These are phyloP conservation scores for Mimosa bimucronata DNA, from an alignment of 306 rosid genomes.

Conservation along the genomic window DNA sequence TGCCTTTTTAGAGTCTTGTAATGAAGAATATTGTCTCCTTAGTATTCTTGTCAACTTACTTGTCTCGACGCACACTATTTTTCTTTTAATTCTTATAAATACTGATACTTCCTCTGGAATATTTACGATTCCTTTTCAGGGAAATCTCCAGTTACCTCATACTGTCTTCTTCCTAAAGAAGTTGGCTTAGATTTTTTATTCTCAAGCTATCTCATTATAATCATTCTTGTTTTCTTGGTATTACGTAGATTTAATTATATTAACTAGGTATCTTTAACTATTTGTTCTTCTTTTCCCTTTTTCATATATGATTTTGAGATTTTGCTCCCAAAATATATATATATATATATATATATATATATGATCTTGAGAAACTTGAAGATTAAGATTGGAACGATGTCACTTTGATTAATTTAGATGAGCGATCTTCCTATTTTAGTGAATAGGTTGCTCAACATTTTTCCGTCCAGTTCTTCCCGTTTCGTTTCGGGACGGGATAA, in stretches of 20 bases:
- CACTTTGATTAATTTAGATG: neutral
- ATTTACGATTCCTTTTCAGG: slow-evolving; percentile 37
- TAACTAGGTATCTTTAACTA: slow-evolving; percentile 12
- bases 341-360: too few species aligned
- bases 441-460: too few species aligned
- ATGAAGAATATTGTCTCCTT: slow-evolving; percentile 61
- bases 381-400: slow-evolving; percentile 6
- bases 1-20: slow-evolving; percentile 47
- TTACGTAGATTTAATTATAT: neutral
- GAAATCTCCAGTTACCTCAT: slow-evolving; percentile 24
- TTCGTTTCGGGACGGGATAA: too few species aligned
- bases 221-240: slow-evolving; percentile 3
- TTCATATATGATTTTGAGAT: too few species aligned
- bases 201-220: slow-evolving; percentile 33
- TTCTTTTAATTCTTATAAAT: slow-evolving; percentile 33
- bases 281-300: neutral
- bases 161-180: slow-evolving; percentile 33
- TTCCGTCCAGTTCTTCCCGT: too few species aligned
- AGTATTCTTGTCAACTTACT: slow-evolving; percentile 24
- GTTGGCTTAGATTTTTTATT: slow-evolving; percentile 30
- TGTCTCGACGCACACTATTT: slow-evolving; percentile 5
- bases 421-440: neutral
- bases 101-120: slow-evolving; percentile 35
- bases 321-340: too few species aligned
- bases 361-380: slow-evolving; percentile 28